phyloP scores from a whole-genome alignment of 106 monocot genomes.

The Phalaenopsis equestris region DNA sequence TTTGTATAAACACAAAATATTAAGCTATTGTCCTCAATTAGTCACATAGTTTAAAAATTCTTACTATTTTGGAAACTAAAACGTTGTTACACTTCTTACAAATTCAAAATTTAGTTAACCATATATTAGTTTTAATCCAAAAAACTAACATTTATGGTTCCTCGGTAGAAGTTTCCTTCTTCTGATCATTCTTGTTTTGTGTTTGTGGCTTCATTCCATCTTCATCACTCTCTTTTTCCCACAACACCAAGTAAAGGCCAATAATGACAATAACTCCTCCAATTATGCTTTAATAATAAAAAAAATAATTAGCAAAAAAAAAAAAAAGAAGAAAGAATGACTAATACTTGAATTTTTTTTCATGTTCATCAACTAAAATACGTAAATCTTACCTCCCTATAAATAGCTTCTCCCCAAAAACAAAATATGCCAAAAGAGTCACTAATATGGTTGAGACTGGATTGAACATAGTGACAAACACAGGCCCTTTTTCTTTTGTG shows the following conservation, averaged over 20 bases:
- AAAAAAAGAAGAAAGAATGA: background rate
- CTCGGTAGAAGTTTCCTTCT: background rate
- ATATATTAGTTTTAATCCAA: too few species aligned
- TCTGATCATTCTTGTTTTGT: background rate
- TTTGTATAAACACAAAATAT: too few species aligned
- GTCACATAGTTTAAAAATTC: too few species aligned
- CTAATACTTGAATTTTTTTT: background rate
- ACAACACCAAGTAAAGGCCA: slow-evolving; percentile 64
- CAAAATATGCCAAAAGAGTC: slow-evolving; percentile 56
- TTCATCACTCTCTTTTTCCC: slow-evolving; percentile 71
- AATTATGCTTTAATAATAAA: slow-evolving; percentile 44
- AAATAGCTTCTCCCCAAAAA: slow-evolving; percentile 68
- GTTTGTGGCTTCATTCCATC: background rate
- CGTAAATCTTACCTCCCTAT: slow-evolving; percentile 48
- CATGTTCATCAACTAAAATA: background rate
- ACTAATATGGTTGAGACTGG: slow-evolving; percentile 72
- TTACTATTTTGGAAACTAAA: too few species aligned
- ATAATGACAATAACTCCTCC: slow-evolving; percentile 65
- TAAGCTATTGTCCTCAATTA: too few species aligned
- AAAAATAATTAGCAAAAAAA: background rate
- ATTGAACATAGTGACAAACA: slow-evolving; percentile 96
- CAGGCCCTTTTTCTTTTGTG: slow-evolving; percentile 74
- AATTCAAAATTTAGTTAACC: too few species aligned
- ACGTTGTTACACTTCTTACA: too few species aligned
- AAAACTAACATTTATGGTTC: background rate